Conservation (phyloP, 192 early-diverging fungal genomes). For the Coemansia sp. region DNA sequence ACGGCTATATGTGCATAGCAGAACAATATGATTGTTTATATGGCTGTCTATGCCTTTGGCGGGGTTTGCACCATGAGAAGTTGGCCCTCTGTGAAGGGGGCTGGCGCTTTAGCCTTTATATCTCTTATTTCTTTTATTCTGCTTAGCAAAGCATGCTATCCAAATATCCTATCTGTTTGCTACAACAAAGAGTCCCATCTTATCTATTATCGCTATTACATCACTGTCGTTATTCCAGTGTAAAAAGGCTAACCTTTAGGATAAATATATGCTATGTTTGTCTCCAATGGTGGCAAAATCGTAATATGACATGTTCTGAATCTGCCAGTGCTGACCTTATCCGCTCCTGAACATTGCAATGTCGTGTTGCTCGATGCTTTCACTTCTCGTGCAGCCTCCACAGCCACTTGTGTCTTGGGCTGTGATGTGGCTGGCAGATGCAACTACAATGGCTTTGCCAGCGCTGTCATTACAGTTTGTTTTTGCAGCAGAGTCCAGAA, state of each 20-base stretch:
- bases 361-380: conserved; percentile 9
- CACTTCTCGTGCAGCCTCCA: not conserved
- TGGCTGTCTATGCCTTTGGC: too few relatives aligned
- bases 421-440: not conserved
- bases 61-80: too few relatives aligned
- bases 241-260: too few relatives aligned
- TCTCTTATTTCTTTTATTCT: not conserved
- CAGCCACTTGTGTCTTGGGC: not conserved
- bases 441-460: not conserved
- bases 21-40: too few relatives aligned
- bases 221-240: too few relatives aligned
- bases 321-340: not conserved
- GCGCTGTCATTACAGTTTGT: too few relatives aligned
- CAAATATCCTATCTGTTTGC: not conserved
- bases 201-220: too few relatives aligned
- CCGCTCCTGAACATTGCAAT: conserved; percentile 2
- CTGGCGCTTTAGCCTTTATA: too few relatives aligned
- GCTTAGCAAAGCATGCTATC: not conserved
- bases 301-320: not conserved
- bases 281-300: too few relatives aligned
- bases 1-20: not conserved
- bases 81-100: too few relatives aligned
- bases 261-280: too few relatives aligned
- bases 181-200: not conserved
- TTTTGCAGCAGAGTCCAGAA: not conserved